phyloP scores from a whole-genome alignment of 2,329 filamentous ascomycete species.

The Alternaria sp. region DNA sequence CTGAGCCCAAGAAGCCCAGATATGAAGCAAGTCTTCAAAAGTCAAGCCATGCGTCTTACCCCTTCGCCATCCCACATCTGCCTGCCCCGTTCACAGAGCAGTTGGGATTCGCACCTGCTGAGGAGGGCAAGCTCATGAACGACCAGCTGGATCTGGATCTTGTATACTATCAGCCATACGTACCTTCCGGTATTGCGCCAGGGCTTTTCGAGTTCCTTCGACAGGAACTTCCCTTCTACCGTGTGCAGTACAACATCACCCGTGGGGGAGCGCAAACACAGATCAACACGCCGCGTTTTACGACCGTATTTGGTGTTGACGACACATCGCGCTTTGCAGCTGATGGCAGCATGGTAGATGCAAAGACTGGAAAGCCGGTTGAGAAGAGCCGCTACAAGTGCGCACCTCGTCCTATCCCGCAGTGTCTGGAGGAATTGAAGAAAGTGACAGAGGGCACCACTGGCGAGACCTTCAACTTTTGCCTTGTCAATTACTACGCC shows the following conservation, averaged over 20 bases:
- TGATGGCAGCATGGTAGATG: conserved; percentile 49
- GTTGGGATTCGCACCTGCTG: conserved; percentile 56
- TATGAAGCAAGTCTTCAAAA: conserved; percentile 33
- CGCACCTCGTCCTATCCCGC: conserved; percentile 72
- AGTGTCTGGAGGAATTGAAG: conserved; percentile 70
- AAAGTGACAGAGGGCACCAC: conserved; percentile 69
- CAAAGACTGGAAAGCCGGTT: conserved; percentile 51
- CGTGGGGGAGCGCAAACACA: conserved; percentile 67
- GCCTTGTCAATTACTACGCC: conserved; percentile 84
- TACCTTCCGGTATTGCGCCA: conserved; percentile 63
- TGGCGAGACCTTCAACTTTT: conserved; percentile 76
- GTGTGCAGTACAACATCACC: conserved; percentile 75
- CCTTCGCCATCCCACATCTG: conserved; percentile 59
- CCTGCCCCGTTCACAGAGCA: conserved; percentile 52
- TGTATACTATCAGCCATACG: conserved; percentile 76
- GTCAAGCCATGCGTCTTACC: conserved; percentile 60
- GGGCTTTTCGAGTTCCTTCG: conserved; percentile 75
- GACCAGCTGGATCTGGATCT: conserved; percentile 75
- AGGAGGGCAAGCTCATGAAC: conserved; percentile 63
- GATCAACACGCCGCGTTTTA: conserved; percentile 68
- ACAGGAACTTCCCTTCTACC: conserved; percentile 74
- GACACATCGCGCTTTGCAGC: conserved; percentile 67
- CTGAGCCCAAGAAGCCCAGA: conserved; percentile 50
- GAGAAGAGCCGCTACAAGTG: conserved; percentile 62
- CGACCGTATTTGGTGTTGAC: conserved; percentile 67